Base-by-base conservation (phyloP, 805 yeast genomes). In the Zygosaccharomyces gambellarensis region DNA sequence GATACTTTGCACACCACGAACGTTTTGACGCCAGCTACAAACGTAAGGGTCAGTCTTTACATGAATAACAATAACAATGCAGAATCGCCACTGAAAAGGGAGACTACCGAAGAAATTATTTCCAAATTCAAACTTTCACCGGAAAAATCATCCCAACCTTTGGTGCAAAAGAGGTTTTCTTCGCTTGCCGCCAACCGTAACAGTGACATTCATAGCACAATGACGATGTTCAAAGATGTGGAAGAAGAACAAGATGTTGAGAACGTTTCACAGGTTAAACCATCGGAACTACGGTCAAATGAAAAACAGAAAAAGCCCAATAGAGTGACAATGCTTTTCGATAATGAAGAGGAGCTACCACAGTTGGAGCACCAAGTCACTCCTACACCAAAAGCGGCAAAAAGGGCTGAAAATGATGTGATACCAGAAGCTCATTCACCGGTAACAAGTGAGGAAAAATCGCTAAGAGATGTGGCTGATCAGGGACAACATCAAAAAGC, bases 91-190 rank as follows among this genome's bases (percentile, higher is more conserved):
- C 46, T 66, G 11, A 59, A 60, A 12, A 55, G 70, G 17, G 69
- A 65, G 39, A 65, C 70, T 1, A 67, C 70, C 2, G 70, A 63
- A 49, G 67, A 64, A 41, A 57, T 65, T 14, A 55, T 67, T 12
- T 62, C 70, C 10, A 67, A 61, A 40, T 61, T 67, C 50, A 55
- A 59, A 34, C 34, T 63, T 27, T 53, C 65, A 2, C 66, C 69
- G 9, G 66, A 63, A n/a, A 56, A 53, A 22, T 25, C 57, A 3
- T 31, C 49, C 4, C 55, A 32, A 29, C 51, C 53, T 4, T 39
- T 46, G 5, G 44, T 55, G 4, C 61, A 60, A 39, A 64, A 63
- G 42, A 51, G 67, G 34, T 57, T 55, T 41, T 63, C 68, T 1
- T 50, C 46, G 25, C 49, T 55, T 8, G 51, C 55, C 8, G 53